These are phyloP conservation scores for Allium sativum DNA, from an alignment of 106 monocot species.

Conservation along the genomic window DNA sequence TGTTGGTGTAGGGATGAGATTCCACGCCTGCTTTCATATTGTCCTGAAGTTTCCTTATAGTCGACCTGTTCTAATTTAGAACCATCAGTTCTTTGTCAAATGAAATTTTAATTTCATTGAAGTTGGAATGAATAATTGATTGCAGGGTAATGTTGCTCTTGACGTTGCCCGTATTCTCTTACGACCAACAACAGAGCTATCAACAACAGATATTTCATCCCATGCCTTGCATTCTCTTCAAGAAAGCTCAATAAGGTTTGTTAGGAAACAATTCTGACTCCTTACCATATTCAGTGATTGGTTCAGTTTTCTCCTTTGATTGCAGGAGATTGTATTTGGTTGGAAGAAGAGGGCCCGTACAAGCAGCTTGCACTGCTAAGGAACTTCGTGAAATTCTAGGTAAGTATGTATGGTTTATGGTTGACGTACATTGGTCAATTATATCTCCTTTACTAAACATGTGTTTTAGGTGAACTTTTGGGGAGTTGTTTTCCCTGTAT, in stretches of 20 bases:
- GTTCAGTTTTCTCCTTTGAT: background rate
- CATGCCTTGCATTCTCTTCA: slow-evolving; percentile 63
- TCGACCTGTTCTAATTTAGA: no score
- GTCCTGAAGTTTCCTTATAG: no score
- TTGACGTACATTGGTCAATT: no score
- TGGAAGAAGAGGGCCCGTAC: slow-evolving; percentile 91
- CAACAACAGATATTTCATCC: slow-evolving; percentile 79
- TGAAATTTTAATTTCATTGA: no score
- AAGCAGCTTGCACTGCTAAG: slow-evolving; percentile 96
- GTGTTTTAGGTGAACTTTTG: no score
- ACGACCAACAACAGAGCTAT: slow-evolving; percentile 46
- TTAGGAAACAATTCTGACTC: background rate
- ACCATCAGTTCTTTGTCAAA: no score
- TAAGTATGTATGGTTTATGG: slow-evolving; percentile 6
- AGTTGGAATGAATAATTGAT: background rate
- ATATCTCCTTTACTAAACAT: no score
- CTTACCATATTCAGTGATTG: background rate
- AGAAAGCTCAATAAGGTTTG: slow-evolving; percentile 77
- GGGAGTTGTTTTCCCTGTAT: no score
- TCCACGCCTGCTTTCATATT: no score
- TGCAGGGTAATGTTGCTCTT: slow-evolving; percentile 97
- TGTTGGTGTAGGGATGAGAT: no score
- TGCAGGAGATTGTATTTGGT: slow-evolving; percentile 75
- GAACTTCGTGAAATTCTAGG: slow-evolving; percentile 93
- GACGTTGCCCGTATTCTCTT: slow-evolving; percentile 96